Evolutionary conservation across 306 rosid species (phyloP), one percentile per base, ranked within the genome.

Genomic region (Ziziphus jujuba): DNA sequence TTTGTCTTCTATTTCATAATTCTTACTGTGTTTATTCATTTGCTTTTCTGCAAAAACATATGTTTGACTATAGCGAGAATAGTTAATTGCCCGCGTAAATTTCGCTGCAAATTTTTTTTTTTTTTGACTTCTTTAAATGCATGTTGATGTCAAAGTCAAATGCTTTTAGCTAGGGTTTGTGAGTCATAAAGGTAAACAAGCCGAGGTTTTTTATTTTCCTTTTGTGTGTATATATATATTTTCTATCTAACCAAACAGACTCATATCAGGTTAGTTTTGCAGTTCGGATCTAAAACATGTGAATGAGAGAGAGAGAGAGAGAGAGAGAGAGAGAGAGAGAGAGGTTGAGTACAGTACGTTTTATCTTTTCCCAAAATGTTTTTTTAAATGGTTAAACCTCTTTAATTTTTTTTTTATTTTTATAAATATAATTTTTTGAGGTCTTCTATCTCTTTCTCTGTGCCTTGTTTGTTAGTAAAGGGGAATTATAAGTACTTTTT

Each of bases 401-500:
- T 68, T 38, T 28, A 7, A 7, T 19, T 63, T 24, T n/a, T n/a
- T n/a, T n/a, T n/a, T n/a, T n/a, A n/a, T n/a, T n/a, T n/a, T n/a
- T n/a, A n/a, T n/a, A n/a, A n/a, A 2, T 9, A 49, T 16, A 4
- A 6, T 16, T 49, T 49, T 48, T 16, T 11, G 5, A 49, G 7
- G 54, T 15, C 10, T 16, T 9, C 11, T 7, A 7, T 33, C 67
- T 49, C 52, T 71, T 55, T 68, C 75, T 23, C 5, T 57, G 68
- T 69, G 50, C 80, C 44, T 17, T 59, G 51, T 51, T 63, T 54
- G 77, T 69, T 73, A 63, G 70, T 63, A 36, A 24, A 19, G 33
- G 33, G 56, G 61, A 67, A 73, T 65, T 65, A 25, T 11, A 62
- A 66, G 89, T 81, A 84, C 88, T 63, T 62, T n/a, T 77, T 81